Conservation (phyloP, 768 basidiomycete genomes). For the Leccinum variicolor region DNA sequence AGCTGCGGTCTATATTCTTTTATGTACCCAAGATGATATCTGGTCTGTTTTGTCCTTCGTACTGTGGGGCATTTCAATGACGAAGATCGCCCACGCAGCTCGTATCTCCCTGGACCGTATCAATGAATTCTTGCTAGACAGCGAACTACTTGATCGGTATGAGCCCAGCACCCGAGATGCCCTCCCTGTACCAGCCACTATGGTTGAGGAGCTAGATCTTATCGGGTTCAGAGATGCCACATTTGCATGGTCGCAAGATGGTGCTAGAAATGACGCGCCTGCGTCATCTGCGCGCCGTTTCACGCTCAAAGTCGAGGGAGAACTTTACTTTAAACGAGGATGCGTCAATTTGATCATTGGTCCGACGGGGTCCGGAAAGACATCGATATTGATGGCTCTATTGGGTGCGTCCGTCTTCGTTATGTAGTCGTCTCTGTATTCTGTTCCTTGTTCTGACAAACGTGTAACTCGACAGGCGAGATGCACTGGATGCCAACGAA, state of each 20-base stretch:
- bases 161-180: background rate
- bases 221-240: conserved; percentile 1
- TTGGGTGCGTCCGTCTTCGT: background rate
- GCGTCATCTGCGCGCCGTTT: background rate
- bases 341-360: conserved; percentile 2
- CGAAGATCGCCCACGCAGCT: background rate
- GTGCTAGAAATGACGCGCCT: background rate
- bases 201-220: background rate
- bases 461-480: background rate
- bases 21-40: background rate
- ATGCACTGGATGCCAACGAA: background rate
- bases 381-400: conserved; percentile 4
- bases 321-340: conserved; percentile 1
- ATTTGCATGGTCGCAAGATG: conserved; percentile 2
- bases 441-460: background rate
- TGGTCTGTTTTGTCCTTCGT: background rate
- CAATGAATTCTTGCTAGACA: background rate
- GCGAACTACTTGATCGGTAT: conserved; percentile 3
- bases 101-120: conserved; percentile 5
- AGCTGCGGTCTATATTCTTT: background rate
- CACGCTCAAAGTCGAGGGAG: background rate
- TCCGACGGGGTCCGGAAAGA: conserved; percentile 1
- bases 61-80: too few species aligned
- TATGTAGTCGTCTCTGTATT: background rate
- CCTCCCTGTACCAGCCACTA: background rate